Base-by-base conservation (phyloP, 169 alveolate genomes). In the Eimeria mitis region DNA sequence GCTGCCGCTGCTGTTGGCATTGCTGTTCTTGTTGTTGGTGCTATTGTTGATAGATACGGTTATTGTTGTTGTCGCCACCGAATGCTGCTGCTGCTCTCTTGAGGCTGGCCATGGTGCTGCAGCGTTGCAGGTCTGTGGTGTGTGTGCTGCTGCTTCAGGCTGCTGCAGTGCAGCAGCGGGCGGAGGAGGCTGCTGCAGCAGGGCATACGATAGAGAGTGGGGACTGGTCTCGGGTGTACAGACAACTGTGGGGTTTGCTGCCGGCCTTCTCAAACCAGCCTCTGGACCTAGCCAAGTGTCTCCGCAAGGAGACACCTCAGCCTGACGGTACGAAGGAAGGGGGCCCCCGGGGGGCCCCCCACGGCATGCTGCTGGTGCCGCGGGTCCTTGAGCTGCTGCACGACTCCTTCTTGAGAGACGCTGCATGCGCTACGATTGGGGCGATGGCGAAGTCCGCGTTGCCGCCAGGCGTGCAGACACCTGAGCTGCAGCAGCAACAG, bases 181-280 rank as follows among this genome's bases (percentile, higher is more conserved):
- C 94, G 11, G 65, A 47, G 63, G 65, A 11, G 5, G 88, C 88
- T 25, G 40, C 61, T 6, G 88, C 88, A 40, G 85, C 84, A 28
- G 94, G 47, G 37, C 37, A 49, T n/a, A 63, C 85, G 47, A 54
- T 89, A 21, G 87, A 68, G 94, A 76, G 84, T 31, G 9, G 73
- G 1, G 94, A 89, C 7, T 76, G 70, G 47, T 65, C 71, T 68
- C 70, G 94, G 28, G 54, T 89, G 44, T 23, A 44, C 25, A 73
- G 73, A 87, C 94, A 89, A 73, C 65, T 89, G 23, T 89, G 94
- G 94, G 44, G 94, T 65, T 52, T 89, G 87, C 71, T 89, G 56
- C 94, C 94, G 0, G 85, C 84, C 4, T 89, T 89, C 87, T 3
- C 87, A 2, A 23, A 9, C 44, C 73, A 89, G 42, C 94, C 94